Conservation (phyloP, 768 basidiomycete genomes). For the Cystobasidium onofrii region DNA sequence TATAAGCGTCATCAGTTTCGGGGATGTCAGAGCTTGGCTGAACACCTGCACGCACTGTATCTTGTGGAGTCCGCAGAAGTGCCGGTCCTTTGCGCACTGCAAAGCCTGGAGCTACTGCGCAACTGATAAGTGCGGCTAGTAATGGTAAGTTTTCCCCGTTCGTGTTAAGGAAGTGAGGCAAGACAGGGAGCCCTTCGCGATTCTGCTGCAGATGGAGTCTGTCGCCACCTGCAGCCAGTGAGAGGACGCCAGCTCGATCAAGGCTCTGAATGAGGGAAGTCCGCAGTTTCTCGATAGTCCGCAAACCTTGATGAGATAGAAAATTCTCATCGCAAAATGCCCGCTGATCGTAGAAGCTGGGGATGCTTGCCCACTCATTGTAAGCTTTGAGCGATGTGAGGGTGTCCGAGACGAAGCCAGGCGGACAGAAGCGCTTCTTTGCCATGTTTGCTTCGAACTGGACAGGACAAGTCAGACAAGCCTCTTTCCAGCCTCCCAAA, state of each 20-base stretch:
- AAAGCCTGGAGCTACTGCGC: conserved; percentile 83
- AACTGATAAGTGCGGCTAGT: conserved; percentile 70
- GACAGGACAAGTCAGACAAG: conserved; percentile 44
- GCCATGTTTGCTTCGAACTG: conserved; percentile 62
- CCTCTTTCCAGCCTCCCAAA: conserved; percentile 39
- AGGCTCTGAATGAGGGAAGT: conserved; percentile 66
- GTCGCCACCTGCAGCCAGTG: conserved; percentile 61
- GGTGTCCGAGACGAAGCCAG: conserved; percentile 72
- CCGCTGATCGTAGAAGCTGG: neutral
- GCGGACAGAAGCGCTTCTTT: conserved; percentile 66
- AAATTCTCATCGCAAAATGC: conserved; percentile 74
- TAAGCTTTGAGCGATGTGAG: conserved; percentile 71
- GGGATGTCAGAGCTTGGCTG: neutral
- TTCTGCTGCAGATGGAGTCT: conserved; percentile 28
- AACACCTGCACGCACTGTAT: neutral
- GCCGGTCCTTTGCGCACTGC: conserved; percentile 62
- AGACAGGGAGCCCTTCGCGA: conserved; percentile 41
- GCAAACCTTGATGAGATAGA: conserved; percentile 71
- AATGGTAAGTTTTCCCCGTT: conserved; percentile 69
- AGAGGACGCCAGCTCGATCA: conserved; percentile 70
- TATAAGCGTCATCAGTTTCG: neutral
- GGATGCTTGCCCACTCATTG: conserved; percentile 62
- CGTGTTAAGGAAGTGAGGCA: conserved; percentile 62
- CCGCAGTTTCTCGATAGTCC: conserved; percentile 72
- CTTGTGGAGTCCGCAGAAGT: neutral